A percentile compares a stretch with the other conserved stretches of the same genome.
These are phyloP conservation scores for Xerocomellus intermedius DNA, from an alignment of 768 basidiomycete genomes.

Conservation along the genomic window DNA sequence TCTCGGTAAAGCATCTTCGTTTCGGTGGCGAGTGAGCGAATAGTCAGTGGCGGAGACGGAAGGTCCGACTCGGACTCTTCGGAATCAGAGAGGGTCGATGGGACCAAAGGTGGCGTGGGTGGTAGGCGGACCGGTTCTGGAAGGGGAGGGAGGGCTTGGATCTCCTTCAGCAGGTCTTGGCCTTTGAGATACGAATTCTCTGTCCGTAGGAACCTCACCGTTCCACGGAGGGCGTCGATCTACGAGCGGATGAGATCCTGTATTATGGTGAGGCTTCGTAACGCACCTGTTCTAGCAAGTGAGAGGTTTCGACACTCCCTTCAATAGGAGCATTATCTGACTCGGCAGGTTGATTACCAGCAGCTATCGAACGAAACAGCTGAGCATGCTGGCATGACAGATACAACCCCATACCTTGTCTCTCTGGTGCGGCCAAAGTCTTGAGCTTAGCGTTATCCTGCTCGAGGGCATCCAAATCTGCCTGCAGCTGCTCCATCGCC, in stretches of 20 bases:
- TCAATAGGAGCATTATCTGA: constrained; percentile 67
- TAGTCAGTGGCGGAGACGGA: constrained; percentile 44
- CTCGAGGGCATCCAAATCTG: constrained; percentile 82
- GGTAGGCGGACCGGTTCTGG: constrained; percentile 45
- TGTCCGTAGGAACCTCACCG: constrained; percentile 87
- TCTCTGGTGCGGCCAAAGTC: constrained; percentile 61
- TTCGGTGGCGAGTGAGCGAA: constrained; percentile 74
- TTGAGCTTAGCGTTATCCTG: constrained; percentile 87
- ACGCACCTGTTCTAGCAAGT: constrained; percentile 81
- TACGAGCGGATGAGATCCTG: constrained; percentile 31
- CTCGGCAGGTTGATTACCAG: constrained; percentile 52
- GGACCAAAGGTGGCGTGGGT: constrained; percentile 65
- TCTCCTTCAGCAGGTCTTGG: constrained; percentile 82
- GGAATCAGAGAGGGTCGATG: constrained; percentile 66
- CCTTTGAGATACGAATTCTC: constrained; percentile 95
- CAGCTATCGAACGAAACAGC: constrained; percentile 27
- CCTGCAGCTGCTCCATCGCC: constrained; percentile 89
- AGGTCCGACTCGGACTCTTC: constrained; percentile 57
- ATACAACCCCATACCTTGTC: constrained; percentile 52
- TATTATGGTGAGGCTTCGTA: constrained; percentile 1
- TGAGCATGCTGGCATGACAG: neutral
- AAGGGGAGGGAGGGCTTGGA: constrained; percentile 72
- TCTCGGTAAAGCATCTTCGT: constrained; percentile 87
- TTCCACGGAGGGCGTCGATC: constrained; percentile 89
- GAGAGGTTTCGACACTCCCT: constrained; percentile 81